Base-by-base conservation (phyloP, 257 asterid genomes). In the Ligustrum vulgare region DNA sequence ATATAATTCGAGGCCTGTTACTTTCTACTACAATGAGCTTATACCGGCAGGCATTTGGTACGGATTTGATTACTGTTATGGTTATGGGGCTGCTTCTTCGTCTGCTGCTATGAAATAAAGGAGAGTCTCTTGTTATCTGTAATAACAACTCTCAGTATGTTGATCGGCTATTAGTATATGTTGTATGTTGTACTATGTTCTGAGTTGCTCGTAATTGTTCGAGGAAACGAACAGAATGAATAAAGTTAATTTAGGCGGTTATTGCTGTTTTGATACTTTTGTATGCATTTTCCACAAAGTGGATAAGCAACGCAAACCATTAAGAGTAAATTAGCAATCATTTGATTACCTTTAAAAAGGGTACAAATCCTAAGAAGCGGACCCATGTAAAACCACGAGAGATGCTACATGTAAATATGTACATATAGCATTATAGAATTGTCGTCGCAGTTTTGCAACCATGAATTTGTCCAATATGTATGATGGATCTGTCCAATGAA, bases 1-100 rank as follows among this genome's bases (percentile, higher is more conserved):
- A 18, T 87, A 89, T 71, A 84, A 91, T 58, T 35, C 86, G 12
- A 72, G 74, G 67, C 87, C 91, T 0, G 89, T 81, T 34, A 77
- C 89, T 13, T 92, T 88, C 88, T 84, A 81, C 82, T 94, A 89
- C 88, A 87, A 92, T 41, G 90, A 80, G 25, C 70, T 45, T 20
- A 82, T 94, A 23, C 99, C 99, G n/a, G 16, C 81, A 3, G 81
- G 79, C 67, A 88, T 37, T 1, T 94, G 98, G 99, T 92, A 85
- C 31, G 99, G 99, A 16, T 88, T 87, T 70, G 80, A 92, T 78
- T 5, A 87, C 79, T 94, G 97, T 58, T 84, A 70, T 72, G 75
- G 93, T 58, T 84, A 70, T 72, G 78, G 84, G 20, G 65, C 69
- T 15, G 71, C 73, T 49, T 70, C 78, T 49, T 70, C 78, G 73